Base-by-base conservation (phyloP, 2,329 filamentous ascomycete species). In the Diaporthe nobilis region DNA sequence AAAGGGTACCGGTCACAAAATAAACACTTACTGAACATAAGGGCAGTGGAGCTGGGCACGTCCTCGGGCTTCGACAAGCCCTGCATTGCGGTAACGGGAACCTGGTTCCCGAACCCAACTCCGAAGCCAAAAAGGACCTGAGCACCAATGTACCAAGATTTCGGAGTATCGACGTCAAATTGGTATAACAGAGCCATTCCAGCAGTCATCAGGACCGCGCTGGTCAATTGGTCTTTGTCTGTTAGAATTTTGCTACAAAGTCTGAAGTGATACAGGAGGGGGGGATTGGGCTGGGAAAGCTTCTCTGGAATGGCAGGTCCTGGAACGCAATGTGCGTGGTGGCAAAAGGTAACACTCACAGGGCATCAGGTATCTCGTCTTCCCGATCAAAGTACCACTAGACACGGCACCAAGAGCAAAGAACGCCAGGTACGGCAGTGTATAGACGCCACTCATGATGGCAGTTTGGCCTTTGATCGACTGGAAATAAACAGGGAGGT, bases 1-100 rank as follows among this genome's bases (percentile, higher is more conserved):
- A 2, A 37, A 37, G 0, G 34, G 34, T 37, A 37, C 10, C 6
- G 10, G 34, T 9, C 34, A 37, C 34, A 6, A 1, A 31, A 1
- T 10, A 37, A 37, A 37, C 1, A 10, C 72, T 44, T 47, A 70
- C 72, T 58, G 37, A 74, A 42, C 60, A 74, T 74, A 37, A 74
- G n/a, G n/a, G 57, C 61, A 9, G 61, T 74, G n/a, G 49, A 42
- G 72, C 20, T 44, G n/a, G 60, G 65, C 37, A 77, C 49, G 39
- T 76, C 75, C 42, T 76, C 76, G 17, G 75, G 65, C n/a, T 34
- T 67, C 15, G 76, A 76, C 9, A 77, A 71, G 7, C 72, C 51
- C 47, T 77, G 75, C 9, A 77, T 39, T 31, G 76, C 72, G 6
- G 76, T 77, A 57, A 77, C 61, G 3, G 75, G 72, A 28, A 77